Conservation (phyloP, 108 stramenopile species). For the Fragilariopsis cylindrus region DNA sequence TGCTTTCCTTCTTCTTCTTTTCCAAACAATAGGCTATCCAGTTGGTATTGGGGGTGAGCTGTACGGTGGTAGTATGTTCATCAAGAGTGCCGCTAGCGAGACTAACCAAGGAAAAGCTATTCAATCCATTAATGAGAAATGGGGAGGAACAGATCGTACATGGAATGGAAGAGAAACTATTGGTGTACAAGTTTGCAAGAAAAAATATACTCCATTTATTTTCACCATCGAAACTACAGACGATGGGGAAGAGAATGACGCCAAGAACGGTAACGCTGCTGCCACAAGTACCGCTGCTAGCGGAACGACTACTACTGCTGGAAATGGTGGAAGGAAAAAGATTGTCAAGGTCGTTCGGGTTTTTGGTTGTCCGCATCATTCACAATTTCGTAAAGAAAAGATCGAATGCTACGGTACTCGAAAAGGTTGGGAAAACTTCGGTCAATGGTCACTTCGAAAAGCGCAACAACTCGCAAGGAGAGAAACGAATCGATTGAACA, state of each 20-base stretch:
- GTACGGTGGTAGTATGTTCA: slow-evolving; percentile 87
- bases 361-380: slow-evolving; percentile 81
- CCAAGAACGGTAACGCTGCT: slow-evolving; percentile 1
- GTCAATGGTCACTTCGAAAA: slow-evolving; percentile 80
- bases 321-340: slow-evolving; percentile 10
- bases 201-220: slow-evolving; percentile 84
- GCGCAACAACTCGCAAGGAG: slow-evolving; percentile 58
- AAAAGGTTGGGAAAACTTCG: slow-evolving; percentile 87
- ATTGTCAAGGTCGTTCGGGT: slow-evolving; percentile 67
- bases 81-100: slow-evolving; percentile 73
- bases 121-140: slow-evolving; percentile 73
- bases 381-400: slow-evolving; percentile 50
- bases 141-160: slow-evolving; percentile 51
- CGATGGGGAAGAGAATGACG: slow-evolving; percentile 19
- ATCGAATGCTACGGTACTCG: slow-evolving; percentile 73
- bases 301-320: not conserved
- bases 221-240: slow-evolving; percentile 38
- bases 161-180: slow-evolving; percentile 70
- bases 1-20: not conserved
- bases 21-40: slow-evolving; percentile 51
- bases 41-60: slow-evolving; percentile 69
- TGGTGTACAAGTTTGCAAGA: slow-evolving; percentile 87
- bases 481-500: slow-evolving; percentile 47
- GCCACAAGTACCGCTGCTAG: not conserved
- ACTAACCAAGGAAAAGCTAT: slow-evolving; percentile 83